Evolutionary conservation across 495 filamentous ascomycete genomes (phyloP).

Genomic region (Schizothecium vesticola): DNA sequence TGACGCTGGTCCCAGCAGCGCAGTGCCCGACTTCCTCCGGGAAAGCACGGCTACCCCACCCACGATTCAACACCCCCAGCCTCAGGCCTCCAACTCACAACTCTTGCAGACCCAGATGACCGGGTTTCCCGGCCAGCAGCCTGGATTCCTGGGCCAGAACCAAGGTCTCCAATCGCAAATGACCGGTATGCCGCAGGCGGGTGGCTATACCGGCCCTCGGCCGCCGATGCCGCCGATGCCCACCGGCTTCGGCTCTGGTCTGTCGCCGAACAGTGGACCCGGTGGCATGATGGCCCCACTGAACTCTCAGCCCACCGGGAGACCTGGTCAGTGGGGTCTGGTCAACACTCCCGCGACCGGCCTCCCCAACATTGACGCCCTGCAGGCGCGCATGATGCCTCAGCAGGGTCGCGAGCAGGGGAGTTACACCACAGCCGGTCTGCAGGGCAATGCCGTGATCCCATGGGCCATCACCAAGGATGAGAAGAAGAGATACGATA

Average conservation of each 20-base stretch:
- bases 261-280: conserved; percentile 58
- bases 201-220: conserved; percentile 65
- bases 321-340: conserved; percentile 96
- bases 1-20: conserved; percentile 47
- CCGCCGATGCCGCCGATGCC: conserved; percentile 97
- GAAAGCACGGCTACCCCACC: conserved; percentile 62
- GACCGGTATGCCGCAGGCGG: conserved; percentile 54
- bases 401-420: conserved; percentile 89
- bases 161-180: conserved; percentile 53
- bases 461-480: conserved; percentile 99
- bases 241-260: conserved; percentile 62
- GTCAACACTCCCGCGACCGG: conserved; percentile 90
- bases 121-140: conserved; percentile 58
- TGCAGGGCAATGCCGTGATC: conserved; percentile 90
- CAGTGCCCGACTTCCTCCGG: conserved; percentile 71
- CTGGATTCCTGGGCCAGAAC: conserved; percentile 39
- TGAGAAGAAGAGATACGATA: conserved; percentile 96
- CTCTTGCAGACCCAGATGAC: conserved; percentile 72
- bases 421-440: conserved; percentile 72
- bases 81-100: conserved; percentile 70
- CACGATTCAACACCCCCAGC: conserved; percentile 80
- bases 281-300: conserved; percentile 54
- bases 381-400: conserved; percentile 97
- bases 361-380: conserved; percentile 84
- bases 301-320: conserved; percentile 90